Evolutionary conservation across 148 eudicot species (phyloP), one percentile per base, ranked within the genome.

Genomic region (Amaranthus hypochondriacus): DNA sequence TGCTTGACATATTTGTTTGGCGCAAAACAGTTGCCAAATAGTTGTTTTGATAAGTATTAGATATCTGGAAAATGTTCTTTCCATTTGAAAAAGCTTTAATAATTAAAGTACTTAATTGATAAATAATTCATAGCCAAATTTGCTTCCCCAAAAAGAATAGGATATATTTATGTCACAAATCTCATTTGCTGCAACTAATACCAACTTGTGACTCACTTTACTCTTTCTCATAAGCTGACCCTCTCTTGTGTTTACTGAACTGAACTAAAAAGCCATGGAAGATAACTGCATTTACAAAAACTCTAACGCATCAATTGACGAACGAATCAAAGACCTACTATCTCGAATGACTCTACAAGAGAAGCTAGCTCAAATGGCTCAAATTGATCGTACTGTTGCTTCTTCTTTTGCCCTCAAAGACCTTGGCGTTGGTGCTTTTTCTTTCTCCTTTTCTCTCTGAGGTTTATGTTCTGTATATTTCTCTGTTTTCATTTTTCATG

Each of bases 311-410:
- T 81, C 96, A 1, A 81, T 88, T 6, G 97, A 94, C 72, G 85
- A 76, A 0, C 78, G 98, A 79, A 80, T 92, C 56, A 87, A 83
- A 18, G 96, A 94, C 76, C 91, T 94, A 39, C 75, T 92, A 5
- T 80, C 89, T 64, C 89, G 90, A 3, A 92, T 94, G 98, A 91
- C 89, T 73, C 70, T 94, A 4, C 55, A 84, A 62, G 98, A 94
- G 84, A 94, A 94, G 77, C 81, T 94, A 59, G 98, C 91, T 43
- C 97, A 94, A 70, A 94, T 92, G 97, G 79, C 97, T 75, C 98
- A 94, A 76, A 92, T 92, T 63, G 97, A 90, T 39, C 86, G 96
- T 42, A 3, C 56, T 15, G 96, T 87, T 11, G 93, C 90, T 11
- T 82, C 93, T 21, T 82, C 86, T 71, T 69, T 81, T 43, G 78